Evolutionary conservation across 1,284 basidiomycete genomes (phyloP).

Genomic region (Stereum hirsutum): DNA sequence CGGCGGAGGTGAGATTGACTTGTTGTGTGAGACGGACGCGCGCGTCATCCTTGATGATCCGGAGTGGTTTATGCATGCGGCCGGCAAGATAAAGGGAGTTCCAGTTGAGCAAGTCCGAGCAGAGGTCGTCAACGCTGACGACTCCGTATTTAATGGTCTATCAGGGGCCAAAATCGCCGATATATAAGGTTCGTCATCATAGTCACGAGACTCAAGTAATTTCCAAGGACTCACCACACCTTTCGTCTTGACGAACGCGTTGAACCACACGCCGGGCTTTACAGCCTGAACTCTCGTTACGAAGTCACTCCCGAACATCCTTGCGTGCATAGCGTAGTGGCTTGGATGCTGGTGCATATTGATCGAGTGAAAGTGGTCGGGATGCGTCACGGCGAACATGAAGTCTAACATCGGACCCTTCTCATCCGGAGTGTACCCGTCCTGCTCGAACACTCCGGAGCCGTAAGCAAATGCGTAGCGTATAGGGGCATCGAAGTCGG

Average conservation of each 20-base stretch:
- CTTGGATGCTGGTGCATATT: constrained; percentile 86
- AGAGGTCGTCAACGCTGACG: constrained; percentile 85
- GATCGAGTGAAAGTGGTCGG: constrained; percentile 89
- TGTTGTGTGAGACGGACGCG: constrained; percentile 88
- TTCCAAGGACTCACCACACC: constrained; percentile 60
- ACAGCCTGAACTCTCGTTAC: constrained; percentile 72
- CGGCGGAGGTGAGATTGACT: constrained; percentile 86
- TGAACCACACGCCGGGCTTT: constrained; percentile 93
- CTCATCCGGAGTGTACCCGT: constrained; percentile 47
- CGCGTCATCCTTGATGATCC: constrained; percentile 83
- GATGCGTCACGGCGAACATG: constrained; percentile 88
- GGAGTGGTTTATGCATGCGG: constrained; percentile 93
- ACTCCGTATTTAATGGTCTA: constrained; percentile 98
- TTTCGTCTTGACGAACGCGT: constrained; percentile 78
- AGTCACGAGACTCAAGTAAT: too few relatives aligned
- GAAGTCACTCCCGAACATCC: constrained; percentile 72
- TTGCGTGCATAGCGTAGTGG: constrained; percentile 85
- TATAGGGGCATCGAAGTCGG: constrained; percentile 76
- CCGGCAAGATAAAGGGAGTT: constrained; percentile 90
- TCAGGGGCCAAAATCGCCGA: too few relatives aligned
- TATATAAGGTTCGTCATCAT: too few relatives aligned
- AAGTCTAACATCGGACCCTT: constrained; percentile 86
- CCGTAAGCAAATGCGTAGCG: constrained; percentile 93
- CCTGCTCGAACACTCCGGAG: constrained; percentile 88
- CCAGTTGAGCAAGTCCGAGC: constrained; percentile 89